Evolutionary conservation across 83 land plant genomes (phyloP), one percentile per base, ranked within the genome.

Genomic region (Thuja plicata): DNA sequence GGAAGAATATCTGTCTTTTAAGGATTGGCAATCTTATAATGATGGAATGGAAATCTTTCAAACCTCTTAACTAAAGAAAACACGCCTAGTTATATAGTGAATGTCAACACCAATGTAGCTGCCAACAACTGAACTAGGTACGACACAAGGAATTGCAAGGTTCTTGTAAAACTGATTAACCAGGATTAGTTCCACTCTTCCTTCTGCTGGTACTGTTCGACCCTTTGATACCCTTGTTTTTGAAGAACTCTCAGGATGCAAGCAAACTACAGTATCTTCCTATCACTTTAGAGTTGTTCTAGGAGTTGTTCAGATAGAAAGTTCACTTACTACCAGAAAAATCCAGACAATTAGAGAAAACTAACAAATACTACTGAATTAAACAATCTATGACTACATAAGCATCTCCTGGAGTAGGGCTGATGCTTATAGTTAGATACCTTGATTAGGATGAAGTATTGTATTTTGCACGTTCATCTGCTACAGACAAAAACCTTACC

Each of bases 171-270:
- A 71, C 76, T 93, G 94, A 87, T 93, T 92, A 41, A 94, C 87
- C 11, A 94, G 90, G 89, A 96, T 89, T 95, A 94, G 89, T 46
- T 95, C 97, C 83, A 92, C 92, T 37, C 94, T 95, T 12, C 97
- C 97, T 80, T 94, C 95, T 74, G 89, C 91, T 84, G 87, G 88
- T 55, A 96, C 97, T 54, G 90, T 91, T 35, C 32, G 21, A 78
- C 94, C 91, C 93, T 94, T 94, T 83, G 86, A 93, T 57, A 91
- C 79, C 90, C 91, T 94, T 34, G 95, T 92, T 48, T 95, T 93
- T 15, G 84, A 37, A 40, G 92, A 88, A 83, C 91, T 92, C 85
- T 88, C 94, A 45, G 93, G 90, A 86, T 93, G 94, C 85, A 76
- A 89, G 83, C 97, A 96, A 38, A 95, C 91, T 55, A 13, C 3